A percentile compares a stretch with the other conserved stretches of the same genome.
phyloP scores from a whole-genome alignment of 1,284 basidiomycete genomes.

The Ceratobasidium sp. region DNA sequence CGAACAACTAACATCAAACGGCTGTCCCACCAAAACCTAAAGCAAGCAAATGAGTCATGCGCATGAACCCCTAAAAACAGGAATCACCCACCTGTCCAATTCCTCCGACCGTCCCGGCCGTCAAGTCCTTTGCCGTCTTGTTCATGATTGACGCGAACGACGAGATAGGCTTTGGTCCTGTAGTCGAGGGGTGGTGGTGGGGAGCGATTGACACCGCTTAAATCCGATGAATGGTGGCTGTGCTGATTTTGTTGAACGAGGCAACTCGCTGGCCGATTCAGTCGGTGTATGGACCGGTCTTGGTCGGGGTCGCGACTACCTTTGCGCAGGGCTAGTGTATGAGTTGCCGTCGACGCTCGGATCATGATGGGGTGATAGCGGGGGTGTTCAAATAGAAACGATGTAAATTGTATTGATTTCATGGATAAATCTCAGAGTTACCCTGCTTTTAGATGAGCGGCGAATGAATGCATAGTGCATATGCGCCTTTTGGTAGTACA shows the following conservation, averaged over 20 bases:
- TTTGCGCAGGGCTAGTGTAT: too few relatives aligned
- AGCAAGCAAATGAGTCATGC: constrained; percentile 25
- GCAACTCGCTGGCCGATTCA: neutral
- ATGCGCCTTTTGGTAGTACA: too few relatives aligned
- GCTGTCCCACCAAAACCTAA: constrained; percentile 89
- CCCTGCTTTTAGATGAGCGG: too few relatives aligned
- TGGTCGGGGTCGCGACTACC: too few relatives aligned
- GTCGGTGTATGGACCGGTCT: too few relatives aligned
- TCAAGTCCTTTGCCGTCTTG: constrained; percentile 74
- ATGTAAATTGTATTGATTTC: too few relatives aligned
- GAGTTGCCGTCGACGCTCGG: too few relatives aligned
- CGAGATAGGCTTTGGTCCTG: neutral
- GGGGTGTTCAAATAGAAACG: too few relatives aligned
- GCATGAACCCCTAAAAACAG: constrained; percentile 38
- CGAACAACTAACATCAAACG: constrained; percentile 78
- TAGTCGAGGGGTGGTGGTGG: neutral
- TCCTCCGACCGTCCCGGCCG: constrained; percentile 86
- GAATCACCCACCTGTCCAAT: constrained; percentile 73
- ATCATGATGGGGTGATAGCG: too few relatives aligned
- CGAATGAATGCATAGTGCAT: too few relatives aligned
- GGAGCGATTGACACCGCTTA: constrained; percentile 2
- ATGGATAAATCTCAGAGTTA: too few relatives aligned
- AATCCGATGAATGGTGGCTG: constrained; percentile 24
- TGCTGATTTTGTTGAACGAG: constrained; percentile 19
- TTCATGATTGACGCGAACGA: constrained; percentile 50